Evolutionary conservation across 2,329 filamentous ascomycete species (phyloP), one percentile per base, ranked within the genome.

Genomic region (Neonectria coccinea): DNA sequence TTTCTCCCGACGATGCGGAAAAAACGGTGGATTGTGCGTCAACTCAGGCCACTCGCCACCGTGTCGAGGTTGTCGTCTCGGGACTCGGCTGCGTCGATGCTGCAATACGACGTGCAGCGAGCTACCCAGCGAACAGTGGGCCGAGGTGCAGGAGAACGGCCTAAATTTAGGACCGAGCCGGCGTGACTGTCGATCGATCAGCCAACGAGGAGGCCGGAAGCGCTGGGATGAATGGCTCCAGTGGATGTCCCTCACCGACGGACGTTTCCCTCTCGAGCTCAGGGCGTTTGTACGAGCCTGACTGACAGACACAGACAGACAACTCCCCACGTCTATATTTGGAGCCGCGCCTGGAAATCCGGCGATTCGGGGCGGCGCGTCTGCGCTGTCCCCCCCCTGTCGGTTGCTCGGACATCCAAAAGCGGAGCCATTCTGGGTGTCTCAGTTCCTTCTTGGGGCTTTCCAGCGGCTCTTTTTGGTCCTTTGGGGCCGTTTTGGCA

Each of bases 61-160:
- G 16, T n/a, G 6, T 29, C 14, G 45, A 48, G 45, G 22, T 22
- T 4, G 4, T 22, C 22, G 22, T 20, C 20, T 29, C 45, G 45
- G 45, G 10, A 31, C 8, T 18, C 25, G 47, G 25, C 14, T 50
- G 10, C 47, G 9, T 25, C 5, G 25, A n/a, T 22, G 18, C 41
- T 44, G 16, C 47, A 50, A 50, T 50, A 50, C 47, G 47, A 50
- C 36, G 25, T 50, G 47, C 47, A 50, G 47, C 25, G 27, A 50
- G 25, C 44, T 47, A 50, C 47, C 47, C 25, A 50, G 47, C 47
- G 25, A 18, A 31, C 14, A 50, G 47, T 31, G 47, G 47, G 25
- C 18, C 47, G 16, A 18, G 11, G 25, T 50, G 47, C 47, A 50
- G 16, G 16, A 11, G 44, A 18, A 22, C 6, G 42, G 7, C 47